These are phyloP conservation scores for Neolentinus lepideus DNA, from an alignment of 1,284 basidiomycete genomes.

Conservation along the genomic window DNA sequence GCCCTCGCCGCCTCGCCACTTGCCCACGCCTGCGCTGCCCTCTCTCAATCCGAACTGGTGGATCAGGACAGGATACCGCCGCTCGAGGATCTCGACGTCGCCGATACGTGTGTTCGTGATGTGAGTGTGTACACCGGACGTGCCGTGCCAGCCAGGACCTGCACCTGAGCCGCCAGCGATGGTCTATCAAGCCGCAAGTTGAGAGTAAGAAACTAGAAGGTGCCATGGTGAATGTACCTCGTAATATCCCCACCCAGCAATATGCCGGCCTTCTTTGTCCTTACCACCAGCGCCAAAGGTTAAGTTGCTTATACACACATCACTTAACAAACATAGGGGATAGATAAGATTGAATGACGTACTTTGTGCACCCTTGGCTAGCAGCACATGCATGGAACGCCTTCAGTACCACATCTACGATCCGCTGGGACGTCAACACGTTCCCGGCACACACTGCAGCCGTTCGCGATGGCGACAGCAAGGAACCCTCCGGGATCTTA, in stretches of 20 bases:
- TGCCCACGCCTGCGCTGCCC: constrained; percentile 74
- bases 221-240: constrained; percentile 46
- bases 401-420: constrained; percentile 91
- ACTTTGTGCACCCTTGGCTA: constrained; percentile 92
- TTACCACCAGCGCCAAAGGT: constrained; percentile 91
- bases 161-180: constrained; percentile 94
- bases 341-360: constrained; percentile 16
- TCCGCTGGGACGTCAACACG: constrained; percentile 87
- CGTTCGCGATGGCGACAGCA: constrained; percentile 78
- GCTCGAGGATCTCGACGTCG: constrained; percentile 89
- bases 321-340: constrained; percentile 3
- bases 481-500: constrained; percentile 72
- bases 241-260: constrained; percentile 91
- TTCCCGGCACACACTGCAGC: constrained; percentile 94
- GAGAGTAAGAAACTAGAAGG: neutral
- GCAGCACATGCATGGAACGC: constrained; percentile 93
- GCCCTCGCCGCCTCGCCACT: constrained; percentile 83
- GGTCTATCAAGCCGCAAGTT: constrained; percentile 42
- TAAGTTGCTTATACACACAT: constrained; percentile 54
- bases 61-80: constrained; percentile 84
- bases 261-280: constrained; percentile 68
- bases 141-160: constrained; percentile 87
- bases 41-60: constrained; percentile 77
- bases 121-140: constrained; percentile 82
- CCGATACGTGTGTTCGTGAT: constrained; percentile 94